These are phyloP conservation scores for Populus hybrid DNA, from an alignment of 441 rosid genomes.

Conservation along the genomic window DNA sequence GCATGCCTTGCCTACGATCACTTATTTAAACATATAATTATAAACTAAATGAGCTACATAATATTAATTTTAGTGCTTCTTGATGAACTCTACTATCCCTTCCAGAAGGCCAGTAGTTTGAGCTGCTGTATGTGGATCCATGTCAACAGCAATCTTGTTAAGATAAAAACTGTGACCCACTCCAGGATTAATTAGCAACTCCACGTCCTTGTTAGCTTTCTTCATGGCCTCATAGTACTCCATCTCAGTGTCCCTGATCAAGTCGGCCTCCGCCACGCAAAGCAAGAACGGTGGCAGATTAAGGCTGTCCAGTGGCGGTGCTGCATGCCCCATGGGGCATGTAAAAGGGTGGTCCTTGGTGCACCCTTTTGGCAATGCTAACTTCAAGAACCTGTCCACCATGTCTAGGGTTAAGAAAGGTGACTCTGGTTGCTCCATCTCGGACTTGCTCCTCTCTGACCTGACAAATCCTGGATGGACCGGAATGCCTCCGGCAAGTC, in stretches of 20 bases:
- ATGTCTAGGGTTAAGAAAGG: slow-evolving; percentile 52
- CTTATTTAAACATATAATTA: not conserved
- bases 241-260: slow-evolving; percentile 56
- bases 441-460: slow-evolving; percentile 50
- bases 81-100: slow-evolving; percentile 42
- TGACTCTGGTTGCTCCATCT: slow-evolving; percentile 50
- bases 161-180: slow-evolving; percentile 64
- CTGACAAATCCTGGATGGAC: slow-evolving; percentile 64
- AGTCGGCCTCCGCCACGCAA: slow-evolving; percentile 49
- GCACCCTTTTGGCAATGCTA: slow-evolving; percentile 42
- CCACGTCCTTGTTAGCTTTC: slow-evolving; percentile 43
- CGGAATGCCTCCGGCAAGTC: slow-evolving; percentile 49
- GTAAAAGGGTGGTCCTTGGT: slow-evolving; percentile 55
- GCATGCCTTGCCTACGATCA: not conserved
- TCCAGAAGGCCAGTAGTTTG: slow-evolving; percentile 33
- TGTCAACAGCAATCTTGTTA: slow-evolving; percentile 43
- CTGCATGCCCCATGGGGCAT: slow-evolving; percentile 52
- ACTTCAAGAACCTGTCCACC: slow-evolving; percentile 50
- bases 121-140: slow-evolving; percentile 36
- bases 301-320: slow-evolving; percentile 31
- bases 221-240: slow-evolving; percentile 58
- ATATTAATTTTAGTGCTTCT: slow-evolving; percentile 20
- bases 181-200: slow-evolving; percentile 38
- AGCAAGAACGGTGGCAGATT: slow-evolving; percentile 47
- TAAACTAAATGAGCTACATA: not conserved